These are phyloP conservation scores for Rosa hybrid DNA, from an alignment of 331 rosid genomes.

Conservation along the genomic window DNA sequence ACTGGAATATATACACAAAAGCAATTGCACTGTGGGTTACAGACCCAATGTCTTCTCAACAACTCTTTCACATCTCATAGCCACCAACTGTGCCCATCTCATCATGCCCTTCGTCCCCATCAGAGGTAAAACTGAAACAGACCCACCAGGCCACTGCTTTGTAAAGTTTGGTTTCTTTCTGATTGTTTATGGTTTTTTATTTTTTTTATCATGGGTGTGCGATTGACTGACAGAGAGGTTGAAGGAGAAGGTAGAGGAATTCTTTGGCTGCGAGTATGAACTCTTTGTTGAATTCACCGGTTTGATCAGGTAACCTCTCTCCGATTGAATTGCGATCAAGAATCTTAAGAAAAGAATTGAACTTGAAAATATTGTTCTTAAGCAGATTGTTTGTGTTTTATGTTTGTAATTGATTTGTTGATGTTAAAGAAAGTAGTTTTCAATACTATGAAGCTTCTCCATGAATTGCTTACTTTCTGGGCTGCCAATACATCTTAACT, in stretches of 20 bases:
- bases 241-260: conserved; percentile 87
- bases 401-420: not conserved
- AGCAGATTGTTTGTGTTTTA: not conserved
- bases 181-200: not conserved
- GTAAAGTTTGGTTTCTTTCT: not conserved
- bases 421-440: not conserved
- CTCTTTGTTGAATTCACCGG: conserved; percentile 91
- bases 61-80: conserved; percentile 81
- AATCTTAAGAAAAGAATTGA: not conserved
- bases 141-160: not conserved
- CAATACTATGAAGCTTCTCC: not conserved
- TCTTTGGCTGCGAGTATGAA: conserved; percentile 77
- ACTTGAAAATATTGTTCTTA: not conserved
- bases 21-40: conserved; percentile 85
- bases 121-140: conserved; percentile 45
- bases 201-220: conserved; percentile 12
- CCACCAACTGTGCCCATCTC: conserved; percentile 67
- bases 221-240: conserved; percentile 60
- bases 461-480: not conserved
- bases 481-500: not conserved
- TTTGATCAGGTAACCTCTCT: conserved; percentile 62
- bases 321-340: not conserved
- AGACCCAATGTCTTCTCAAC: conserved; percentile 85
- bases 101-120: conserved; percentile 77
- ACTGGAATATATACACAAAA: conserved; percentile 85